Base-by-base conservation (phyloP, 1,139 yeast species). In the Candida sp. region DNA sequence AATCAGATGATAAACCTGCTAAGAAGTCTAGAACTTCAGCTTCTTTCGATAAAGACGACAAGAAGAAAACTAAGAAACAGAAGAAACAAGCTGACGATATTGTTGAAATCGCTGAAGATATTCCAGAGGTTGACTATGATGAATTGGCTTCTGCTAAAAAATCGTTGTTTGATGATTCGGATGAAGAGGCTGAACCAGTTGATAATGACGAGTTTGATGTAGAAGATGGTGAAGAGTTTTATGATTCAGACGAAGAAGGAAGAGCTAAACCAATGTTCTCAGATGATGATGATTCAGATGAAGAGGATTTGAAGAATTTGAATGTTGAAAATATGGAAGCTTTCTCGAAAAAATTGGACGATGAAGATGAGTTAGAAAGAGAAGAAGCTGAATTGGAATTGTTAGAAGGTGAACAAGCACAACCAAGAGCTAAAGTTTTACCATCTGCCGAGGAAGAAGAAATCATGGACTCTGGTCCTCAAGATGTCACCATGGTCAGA, bases 251-350 rank as follows among this genome's bases (percentile, higher is more conserved):
- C 37, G 82, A 76, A 45, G 82, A 76, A 41, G 73, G 55, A 5
- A 73, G 81, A 52, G 87, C 70, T 30, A 81, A 73, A 52, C 93
- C 95, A 37, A 82, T 87, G 84, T 91, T 89, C 60, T 87, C 96
- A 22, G 97, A 91, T 58, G 39, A 37, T n/a, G 85, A 79, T 49
- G 83, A 79, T 34, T 81, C 73, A 34, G 93, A 82, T 51, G 89
- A 82, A 35, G 87, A 79, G 35, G 96, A 87, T 49, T 77, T 86
- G 58, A 95, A 87, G 49, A 79, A 77, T 45, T 77, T 93, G 58
- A 90, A 88, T 58, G 91, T 89, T 38, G 82, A 91, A 50, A 93
- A 93, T 63, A 85, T 87, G 88, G 95, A 87, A 68, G 86, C 87
- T 5, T 77, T 84, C 48, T 84, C 88, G 43, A 77, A 73, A 55